Evolutionary conservation across 306 rosid genomes (phyloP), one percentile per base, ranked within the genome.

Genomic region (Notholithocarpus densiflorus): DNA sequence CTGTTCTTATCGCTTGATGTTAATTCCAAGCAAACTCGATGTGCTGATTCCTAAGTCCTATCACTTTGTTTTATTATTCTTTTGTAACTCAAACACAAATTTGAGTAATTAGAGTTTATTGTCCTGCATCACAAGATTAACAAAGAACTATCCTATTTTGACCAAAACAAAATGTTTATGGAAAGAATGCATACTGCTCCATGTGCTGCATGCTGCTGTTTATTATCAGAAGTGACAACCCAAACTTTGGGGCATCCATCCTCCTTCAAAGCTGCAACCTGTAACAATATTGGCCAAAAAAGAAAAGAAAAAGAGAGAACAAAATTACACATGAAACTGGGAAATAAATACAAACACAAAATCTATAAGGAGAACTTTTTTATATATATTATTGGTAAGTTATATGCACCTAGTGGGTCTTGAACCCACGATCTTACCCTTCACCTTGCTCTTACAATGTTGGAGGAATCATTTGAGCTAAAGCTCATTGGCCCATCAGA

Each of bases 171-270:
- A 37, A 55, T 76, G 82, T 80, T 53, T 56, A 82, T 43, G 59
- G 77, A 75, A 82, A 86, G 80, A 87, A 75, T 29, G 77, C 95
- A 60, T 92, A 94, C 98, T 29, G 90, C 95, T 83, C 93, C 94
- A 84, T 91, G 82, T 72, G 93, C 97, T 74, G 97, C 97, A 7
- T 90, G 91, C 84, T 89, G 98, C 31, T 94, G 97, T 82, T 83
- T 62, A 61, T 72, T 84, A 87, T 94, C 98, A 86, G 97, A 92
- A 72, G 95, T 90, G 73, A 86, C 98, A 80, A 94, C 98, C 98
- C 98, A 92, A 27, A 94, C 97, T 85, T 87, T 86, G 77, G 98
- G 97, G 79, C 98, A 94, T 72, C 98, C 98, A 74, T 94, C 97
- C 83, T 85, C 95, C 88, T 72, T 91, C 88, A 94, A 85, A 73